Percentiles rank a stretch among this genome's conserved stretches.
These are phyloP conservation scores for Fusarium pseudocircinatum DNA, from an alignment of 2,329 filamentous ascomycete species.

Conservation along the genomic window DNA sequence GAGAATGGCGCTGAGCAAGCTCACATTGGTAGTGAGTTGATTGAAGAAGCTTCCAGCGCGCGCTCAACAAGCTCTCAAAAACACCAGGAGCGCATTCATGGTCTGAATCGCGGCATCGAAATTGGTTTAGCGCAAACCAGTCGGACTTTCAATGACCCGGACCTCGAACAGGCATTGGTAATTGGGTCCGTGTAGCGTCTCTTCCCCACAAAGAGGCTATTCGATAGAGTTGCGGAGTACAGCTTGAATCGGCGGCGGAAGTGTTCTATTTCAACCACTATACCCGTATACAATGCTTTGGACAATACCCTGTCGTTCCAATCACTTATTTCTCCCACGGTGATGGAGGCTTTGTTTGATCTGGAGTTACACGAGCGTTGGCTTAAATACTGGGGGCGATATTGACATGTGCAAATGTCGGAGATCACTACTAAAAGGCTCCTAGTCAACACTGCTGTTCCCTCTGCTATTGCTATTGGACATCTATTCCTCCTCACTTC, in stretches of 20 bases:
- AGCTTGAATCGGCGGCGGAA: background rate
- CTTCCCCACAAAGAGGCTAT: background rate
- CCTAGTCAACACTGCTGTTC: background rate
- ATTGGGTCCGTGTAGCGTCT: background rate
- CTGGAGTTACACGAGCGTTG: background rate
- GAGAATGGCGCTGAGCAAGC: constrained; percentile 18
- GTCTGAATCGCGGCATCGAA: constrained; percentile 31
- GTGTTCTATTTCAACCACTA: background rate
- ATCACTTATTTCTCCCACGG: background rate
- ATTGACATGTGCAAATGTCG: background rate
- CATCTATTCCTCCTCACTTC: background rate
- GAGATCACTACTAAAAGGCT: background rate
- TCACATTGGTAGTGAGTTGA: constrained; percentile 37
- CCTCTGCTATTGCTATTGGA: background rate
- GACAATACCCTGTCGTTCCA: background rate
- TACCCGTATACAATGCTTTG: background rate
- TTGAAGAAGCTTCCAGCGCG: constrained; percentile 26
- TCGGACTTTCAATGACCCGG: constrained; percentile 34
- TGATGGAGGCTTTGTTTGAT: background rate
- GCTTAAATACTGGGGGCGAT: background rate
- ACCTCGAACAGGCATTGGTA: background rate
- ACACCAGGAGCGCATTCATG: constrained; percentile 41
- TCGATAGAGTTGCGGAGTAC: background rate
- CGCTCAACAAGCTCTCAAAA: constrained; percentile 36
- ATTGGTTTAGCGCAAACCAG: constrained; percentile 12